Evolutionary conservation across 2,329 filamentous ascomycete species (phyloP).

Genomic region (Fusarium mexicanum): DNA sequence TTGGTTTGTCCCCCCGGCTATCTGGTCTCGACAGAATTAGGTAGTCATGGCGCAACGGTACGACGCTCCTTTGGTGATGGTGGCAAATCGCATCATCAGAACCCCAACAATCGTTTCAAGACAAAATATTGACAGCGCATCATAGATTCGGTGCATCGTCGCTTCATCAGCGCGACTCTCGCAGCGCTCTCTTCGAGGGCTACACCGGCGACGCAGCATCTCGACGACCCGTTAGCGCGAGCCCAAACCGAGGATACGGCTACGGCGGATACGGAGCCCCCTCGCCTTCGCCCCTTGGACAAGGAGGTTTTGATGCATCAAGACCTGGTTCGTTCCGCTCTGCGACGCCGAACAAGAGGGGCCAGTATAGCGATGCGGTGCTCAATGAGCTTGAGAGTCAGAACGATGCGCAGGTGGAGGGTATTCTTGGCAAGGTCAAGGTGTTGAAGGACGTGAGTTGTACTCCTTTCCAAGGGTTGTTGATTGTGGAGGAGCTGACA

Average conservation of each 20-base stretch:
- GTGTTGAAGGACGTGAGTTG: constrained; percentile 84
- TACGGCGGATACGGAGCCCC: constrained; percentile 51
- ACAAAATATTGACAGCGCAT: constrained; percentile 15
- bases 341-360: constrained; percentile 79
- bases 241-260: constrained; percentile 61
- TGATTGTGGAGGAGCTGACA: constrained; percentile 8
- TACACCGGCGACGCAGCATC: constrained; percentile 64
- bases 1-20: not conserved
- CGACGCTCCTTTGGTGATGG: constrained; percentile 9
- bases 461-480: not conserved
- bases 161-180: constrained; percentile 77
- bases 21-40: not conserved
- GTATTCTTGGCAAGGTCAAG: constrained; percentile 90
- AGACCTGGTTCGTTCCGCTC: constrained; percentile 58
- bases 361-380: constrained; percentile 92
- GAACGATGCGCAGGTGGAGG: constrained; percentile 89
- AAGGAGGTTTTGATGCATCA: constrained; percentile 21
- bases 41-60: constrained; percentile 51
- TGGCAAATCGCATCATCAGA: constrained; percentile 16
- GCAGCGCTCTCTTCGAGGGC: constrained; percentile 79
- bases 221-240: constrained; percentile 56
- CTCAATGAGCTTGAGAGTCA: constrained; percentile 95
- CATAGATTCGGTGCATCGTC: constrained; percentile 72
- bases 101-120: not conserved
- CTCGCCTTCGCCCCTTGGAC: constrained; percentile 27